Conservation (phyloP, 768 basidiomycete species). For the Boletus barrowsii region DNA sequence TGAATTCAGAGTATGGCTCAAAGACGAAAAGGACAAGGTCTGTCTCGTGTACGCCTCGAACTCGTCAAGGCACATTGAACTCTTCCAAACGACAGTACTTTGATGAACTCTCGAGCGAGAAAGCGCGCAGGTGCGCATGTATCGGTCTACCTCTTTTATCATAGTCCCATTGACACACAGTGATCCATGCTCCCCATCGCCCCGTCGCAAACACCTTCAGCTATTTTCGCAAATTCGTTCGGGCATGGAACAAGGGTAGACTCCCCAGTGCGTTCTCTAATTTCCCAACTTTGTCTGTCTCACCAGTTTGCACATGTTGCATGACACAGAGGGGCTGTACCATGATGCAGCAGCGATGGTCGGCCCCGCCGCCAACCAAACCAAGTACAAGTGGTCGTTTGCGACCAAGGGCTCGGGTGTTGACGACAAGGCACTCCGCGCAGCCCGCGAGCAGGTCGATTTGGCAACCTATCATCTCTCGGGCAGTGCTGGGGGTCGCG, state of each 20-base stretch:
- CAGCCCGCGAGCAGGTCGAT: conserved; percentile 57
- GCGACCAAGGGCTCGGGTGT: conserved; percentile 60
- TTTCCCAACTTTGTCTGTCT: background rate
- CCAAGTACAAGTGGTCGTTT: conserved; percentile 88
- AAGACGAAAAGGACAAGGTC: conserved; percentile 64
- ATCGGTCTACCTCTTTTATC: background rate
- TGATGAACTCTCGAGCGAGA: conserved; percentile 80
- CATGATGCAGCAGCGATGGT: conserved; percentile 55
- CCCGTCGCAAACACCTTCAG: conserved; percentile 34
- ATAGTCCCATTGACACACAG: conserved; percentile 17
- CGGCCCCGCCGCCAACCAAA: conserved; percentile 62
- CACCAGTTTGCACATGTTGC: background rate
- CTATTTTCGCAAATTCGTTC: conserved; percentile 92
- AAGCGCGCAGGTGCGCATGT: conserved; percentile 62
- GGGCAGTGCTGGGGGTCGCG: conserved; percentile 26
- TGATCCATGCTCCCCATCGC: background rate
- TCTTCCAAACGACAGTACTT: conserved; percentile 35
- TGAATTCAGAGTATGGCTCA: conserved; percentile 87
- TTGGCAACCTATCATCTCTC: conserved; percentile 38
- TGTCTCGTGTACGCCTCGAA: conserved; percentile 4
- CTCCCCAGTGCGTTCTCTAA: conserved; percentile 50
- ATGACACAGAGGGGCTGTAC: conserved; percentile 49
- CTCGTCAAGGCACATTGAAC: background rate
- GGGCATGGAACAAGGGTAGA: conserved; percentile 83
- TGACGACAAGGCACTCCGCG: conserved; percentile 56